Evolutionary conservation across 768 basidiomycete genomes (phyloP), one percentile per base, ranked within the genome.

Genomic region (Naganishia kalamii): DNA sequence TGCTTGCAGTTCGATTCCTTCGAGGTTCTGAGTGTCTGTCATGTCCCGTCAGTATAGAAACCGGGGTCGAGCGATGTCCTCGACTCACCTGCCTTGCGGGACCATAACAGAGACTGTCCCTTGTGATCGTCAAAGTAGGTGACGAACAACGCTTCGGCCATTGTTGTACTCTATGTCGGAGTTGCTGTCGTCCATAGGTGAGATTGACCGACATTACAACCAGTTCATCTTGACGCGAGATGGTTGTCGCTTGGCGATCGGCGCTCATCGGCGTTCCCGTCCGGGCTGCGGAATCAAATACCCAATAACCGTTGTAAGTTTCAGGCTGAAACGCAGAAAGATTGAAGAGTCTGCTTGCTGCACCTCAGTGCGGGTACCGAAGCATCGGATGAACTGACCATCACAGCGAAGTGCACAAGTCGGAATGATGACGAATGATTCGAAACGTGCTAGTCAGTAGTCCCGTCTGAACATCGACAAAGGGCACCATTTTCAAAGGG

Each of bases 91-190:
- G 63, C 68, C 49, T 65, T 27, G 15, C 62, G 51, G 21, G 57
- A 57, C 66, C 66, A 77, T 7, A 72, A 43, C 19, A 72, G 64
- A 1, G 70, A 70, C 63, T 77, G 76, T 5, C 76, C 76, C 65
- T 76, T 75, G 63, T 72, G 74, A 63, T 77, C 76, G 62, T 77
- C 75, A 44, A 77, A 77, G 57, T 74, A 69, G 48, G 74, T 74
- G 33, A 77, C 37, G 63, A 75, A 77, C 19, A 77, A 65, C 5
- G 70, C 69, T 40, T 57, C 21, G 6, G 54, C 54, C 54, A 57
- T 57, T 32, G 12, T 40, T 33, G 4, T 7, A 21, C 30, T 52
- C n/a, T 8, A 30, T 13, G 48, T 29, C 6, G 48, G 17, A 5
- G 48, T 17, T 29, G 27, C 27, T 7, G n/a, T n/a, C n/a, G n/a